Conservation (phyloP, 495 filamentous ascomycete genomes). For the Amorphotheca resinae region DNA sequence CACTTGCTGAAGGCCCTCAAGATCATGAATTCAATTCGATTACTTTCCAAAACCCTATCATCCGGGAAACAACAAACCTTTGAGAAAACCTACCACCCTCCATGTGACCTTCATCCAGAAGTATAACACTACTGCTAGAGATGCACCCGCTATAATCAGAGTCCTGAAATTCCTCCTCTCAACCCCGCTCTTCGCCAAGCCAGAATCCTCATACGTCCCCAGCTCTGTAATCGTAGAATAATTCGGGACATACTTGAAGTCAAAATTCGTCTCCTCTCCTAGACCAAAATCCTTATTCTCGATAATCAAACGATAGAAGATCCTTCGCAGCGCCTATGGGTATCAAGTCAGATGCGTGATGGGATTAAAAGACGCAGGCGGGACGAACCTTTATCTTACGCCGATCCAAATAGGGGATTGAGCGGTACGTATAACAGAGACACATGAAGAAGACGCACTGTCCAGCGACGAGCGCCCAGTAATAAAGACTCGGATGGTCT, state of each 20-base stretch:
- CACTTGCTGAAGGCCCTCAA: too few species aligned
- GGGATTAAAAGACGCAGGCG: not conserved
- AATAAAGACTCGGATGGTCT: conserved; percentile 40
- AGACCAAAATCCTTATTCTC: conserved; percentile 13
- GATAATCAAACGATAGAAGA: conserved; percentile 12
- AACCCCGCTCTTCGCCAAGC: conserved; percentile 1
- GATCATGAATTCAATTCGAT: too few species aligned
- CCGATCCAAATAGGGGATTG: conserved; percentile 44
- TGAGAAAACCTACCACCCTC: not conserved
- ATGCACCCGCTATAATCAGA: conserved; percentile 6
- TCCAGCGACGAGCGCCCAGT: conserved; percentile 47
- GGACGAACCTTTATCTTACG: conserved; percentile 37
- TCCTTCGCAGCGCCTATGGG: conserved; percentile 8
- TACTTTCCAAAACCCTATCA: too few species aligned
- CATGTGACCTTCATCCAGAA: conserved; percentile 1
- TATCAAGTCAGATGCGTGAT: not conserved
- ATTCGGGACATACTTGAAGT: conserved; percentile 19
- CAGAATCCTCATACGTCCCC: conserved; percentile 4
- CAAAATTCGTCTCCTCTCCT: conserved; percentile 17
- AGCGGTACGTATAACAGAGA: conserved; percentile 40
- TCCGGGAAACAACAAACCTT: not conserved
- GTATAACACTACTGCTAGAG: conserved; percentile 1
- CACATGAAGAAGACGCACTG: conserved; percentile 55
- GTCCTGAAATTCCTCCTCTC: conserved; percentile 17
- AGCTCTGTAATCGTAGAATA: conserved; percentile 10